A percentile compares a stretch with the other conserved stretches of the same genome.
phyloP scores from a whole-genome alignment of 176 grass and related monocot species.

The Zea luxurians region DNA sequence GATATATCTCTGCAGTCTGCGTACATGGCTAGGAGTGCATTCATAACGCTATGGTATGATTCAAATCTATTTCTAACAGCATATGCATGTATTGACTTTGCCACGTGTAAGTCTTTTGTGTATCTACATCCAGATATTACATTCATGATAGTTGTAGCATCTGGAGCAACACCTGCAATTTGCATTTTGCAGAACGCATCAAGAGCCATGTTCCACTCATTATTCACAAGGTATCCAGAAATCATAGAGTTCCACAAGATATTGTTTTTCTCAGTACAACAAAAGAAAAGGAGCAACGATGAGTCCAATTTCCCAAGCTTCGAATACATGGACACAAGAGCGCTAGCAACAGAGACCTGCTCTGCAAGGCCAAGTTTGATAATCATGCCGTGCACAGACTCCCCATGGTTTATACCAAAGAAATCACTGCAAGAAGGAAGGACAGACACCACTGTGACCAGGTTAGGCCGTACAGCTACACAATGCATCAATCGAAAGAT shows the following conservation, averaged over 20 bases:
- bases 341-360: conserved; percentile 54
- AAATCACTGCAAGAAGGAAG: conserved; percentile 61
- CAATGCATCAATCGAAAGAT: conserved; percentile 49
- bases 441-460: conserved; percentile 57
- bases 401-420: conserved; percentile 34
- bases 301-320: conserved; percentile 50
- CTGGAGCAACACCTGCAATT: conserved; percentile 40
- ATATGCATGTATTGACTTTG: conserved; percentile 66
- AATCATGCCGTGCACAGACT: conserved; percentile 56
- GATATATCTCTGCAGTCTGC: conserved; percentile 46
- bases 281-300: conserved; percentile 43
- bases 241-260: conserved; percentile 75
- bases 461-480: conserved; percentile 40
- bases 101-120: conserved; percentile 40
- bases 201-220: conserved; percentile 37
- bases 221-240: conserved; percentile 62
- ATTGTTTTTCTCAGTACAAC: conserved; percentile 32
- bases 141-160: conserved; percentile 54
- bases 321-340: conserved; percentile 73
- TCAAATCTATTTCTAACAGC: conserved; percentile 54
- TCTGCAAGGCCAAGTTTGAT: conserved; percentile 56
- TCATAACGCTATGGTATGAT: conserved; percentile 43
- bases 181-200: conserved; percentile 47
- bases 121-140: conserved; percentile 49
- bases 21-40: conserved; percentile 65